phyloP scores from a whole-genome alignment of 768 basidiomycete species.

The Russula ochroleuca region DNA sequence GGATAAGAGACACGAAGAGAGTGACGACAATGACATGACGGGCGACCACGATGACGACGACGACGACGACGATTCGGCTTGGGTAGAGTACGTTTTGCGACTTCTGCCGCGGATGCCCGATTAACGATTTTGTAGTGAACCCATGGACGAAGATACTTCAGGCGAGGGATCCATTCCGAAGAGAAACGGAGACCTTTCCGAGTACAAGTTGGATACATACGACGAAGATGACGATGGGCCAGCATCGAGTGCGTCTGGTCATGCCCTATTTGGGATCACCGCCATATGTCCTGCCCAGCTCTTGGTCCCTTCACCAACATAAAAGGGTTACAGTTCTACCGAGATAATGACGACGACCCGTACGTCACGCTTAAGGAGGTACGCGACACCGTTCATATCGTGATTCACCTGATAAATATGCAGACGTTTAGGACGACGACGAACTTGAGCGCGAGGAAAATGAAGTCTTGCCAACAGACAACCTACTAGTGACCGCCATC shows the following conservation, averaged over 20 bases:
- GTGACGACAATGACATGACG: conserved; percentile 55
- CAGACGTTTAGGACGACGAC: conserved; percentile 51
- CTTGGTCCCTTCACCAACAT: conserved; percentile 89
- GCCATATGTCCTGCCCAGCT: conserved; percentile 37
- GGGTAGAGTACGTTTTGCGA: conserved; percentile 79
- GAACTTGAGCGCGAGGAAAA: conserved; percentile 87
- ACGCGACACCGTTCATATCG: conserved; percentile 30
- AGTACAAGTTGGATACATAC: conserved; percentile 90
- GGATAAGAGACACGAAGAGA: conserved; percentile 60
- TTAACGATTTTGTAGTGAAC: conserved; percentile 40
- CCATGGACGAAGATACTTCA: conserved; percentile 51
- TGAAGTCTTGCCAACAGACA: conserved; percentile 85
- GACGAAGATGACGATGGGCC: conserved; percentile 63
- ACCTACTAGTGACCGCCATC: conserved; percentile 87
- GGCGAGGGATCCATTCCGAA: conserved; percentile 37
- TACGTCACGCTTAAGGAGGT: conserved; percentile 96
- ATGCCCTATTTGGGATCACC: conserved; percentile 13
- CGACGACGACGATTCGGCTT: conserved; percentile 49
- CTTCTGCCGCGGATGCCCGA: conserved; percentile 32
- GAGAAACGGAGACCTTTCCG: conserved; percentile 54
- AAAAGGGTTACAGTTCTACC: conserved; percentile 89
- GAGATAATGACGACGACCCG: conserved; percentile 89
- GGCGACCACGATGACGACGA: conserved; percentile 46
- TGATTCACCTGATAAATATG: conserved; percentile 7
- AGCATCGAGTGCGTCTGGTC: conserved; percentile 32